Evolutionary conservation across 2,329 filamentous ascomycete genomes (phyloP).

Genomic region (Alternaria viburni): DNA sequence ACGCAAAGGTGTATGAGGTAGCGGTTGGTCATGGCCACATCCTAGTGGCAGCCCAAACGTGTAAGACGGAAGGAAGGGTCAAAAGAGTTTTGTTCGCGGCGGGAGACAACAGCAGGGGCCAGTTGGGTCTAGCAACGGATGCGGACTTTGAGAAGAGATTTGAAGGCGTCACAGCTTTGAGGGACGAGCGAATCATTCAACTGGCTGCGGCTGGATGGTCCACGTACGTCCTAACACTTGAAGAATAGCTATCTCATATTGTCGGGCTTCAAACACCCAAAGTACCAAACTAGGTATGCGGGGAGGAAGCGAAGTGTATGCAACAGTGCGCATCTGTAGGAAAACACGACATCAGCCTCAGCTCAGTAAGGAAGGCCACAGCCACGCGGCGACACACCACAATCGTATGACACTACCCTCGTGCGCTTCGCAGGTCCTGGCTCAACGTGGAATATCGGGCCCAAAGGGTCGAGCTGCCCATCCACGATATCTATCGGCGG

Average conservation of each 20-base stretch:
- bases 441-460: slow-evolving; percentile 26
- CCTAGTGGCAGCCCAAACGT: slow-evolving; percentile 31
- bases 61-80: neutral
- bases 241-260: neutral
- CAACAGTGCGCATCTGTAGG: neutral
- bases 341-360: neutral
- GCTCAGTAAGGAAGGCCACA: neutral
- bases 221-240: slow-evolving; percentile 24
- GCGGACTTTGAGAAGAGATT: slow-evolving; percentile 26
- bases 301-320: neutral
- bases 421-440: neutral
- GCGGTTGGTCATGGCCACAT: slow-evolving; percentile 39
- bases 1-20: slow-evolving; percentile 29
- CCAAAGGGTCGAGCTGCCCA: slow-evolving; percentile 13
- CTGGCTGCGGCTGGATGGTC: slow-evolving; percentile 36
- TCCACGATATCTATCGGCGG: slow-evolving; percentile 11
- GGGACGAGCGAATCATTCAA: slow-evolving; percentile 23
- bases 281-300: neutral
- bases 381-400: neutral
- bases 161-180: slow-evolving; percentile 25
- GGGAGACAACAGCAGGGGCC: slow-evolving; percentile 32
- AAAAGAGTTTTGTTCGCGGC: slow-evolving; percentile 30
- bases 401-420: neutral
- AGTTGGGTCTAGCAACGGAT: slow-evolving; percentile 26
- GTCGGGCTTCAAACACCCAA: neutral